Evolutionary conservation across 768 basidiomycete species (phyloP).

Genomic region (Exsudoporus frostii): DNA sequence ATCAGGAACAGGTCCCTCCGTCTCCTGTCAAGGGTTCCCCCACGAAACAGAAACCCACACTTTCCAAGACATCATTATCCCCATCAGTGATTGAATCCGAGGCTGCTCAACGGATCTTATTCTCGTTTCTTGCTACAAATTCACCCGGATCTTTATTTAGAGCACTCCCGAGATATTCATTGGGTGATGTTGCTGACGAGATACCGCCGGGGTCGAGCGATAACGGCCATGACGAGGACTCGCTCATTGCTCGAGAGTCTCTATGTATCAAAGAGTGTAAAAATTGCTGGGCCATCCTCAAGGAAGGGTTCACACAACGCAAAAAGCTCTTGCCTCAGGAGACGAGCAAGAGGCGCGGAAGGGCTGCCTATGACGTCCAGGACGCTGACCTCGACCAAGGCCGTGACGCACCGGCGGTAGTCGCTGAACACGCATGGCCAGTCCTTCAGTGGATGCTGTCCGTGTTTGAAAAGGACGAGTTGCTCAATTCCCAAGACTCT

Average conservation of each 20-base stretch:
- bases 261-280: constrained; percentile 50
- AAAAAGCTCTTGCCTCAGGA: constrained; percentile 21
- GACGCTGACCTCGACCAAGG: constrained; percentile 23
- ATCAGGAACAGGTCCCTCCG: constrained; percentile 23
- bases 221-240: constrained; percentile 46
- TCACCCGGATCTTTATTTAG: constrained; percentile 49
- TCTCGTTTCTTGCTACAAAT: constrained; percentile 57
- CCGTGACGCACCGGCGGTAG: constrained; percentile 27
- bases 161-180: constrained; percentile 51
- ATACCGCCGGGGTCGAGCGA: constrained; percentile 1
- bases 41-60: constrained; percentile 43
- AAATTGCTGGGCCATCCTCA: constrained; percentile 61
- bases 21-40: constrained; percentile 44
- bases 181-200: constrained; percentile 10
- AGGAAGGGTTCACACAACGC: constrained; percentile 48
- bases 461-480: constrained; percentile 69
- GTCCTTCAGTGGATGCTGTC: constrained; percentile 65
- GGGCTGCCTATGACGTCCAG: constrained; percentile 24
- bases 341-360: constrained; percentile 33
- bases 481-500: constrained; percentile 28
- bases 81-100: constrained; percentile 45
- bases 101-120: constrained; percentile 52
- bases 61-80: constrained; percentile 39
- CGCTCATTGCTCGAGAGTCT: constrained; percentile 54
- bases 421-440: constrained; percentile 67